Evolutionary conservation across 805 yeast genomes (phyloP).

Genomic region (Brettanomyces anomalus): DNA sequence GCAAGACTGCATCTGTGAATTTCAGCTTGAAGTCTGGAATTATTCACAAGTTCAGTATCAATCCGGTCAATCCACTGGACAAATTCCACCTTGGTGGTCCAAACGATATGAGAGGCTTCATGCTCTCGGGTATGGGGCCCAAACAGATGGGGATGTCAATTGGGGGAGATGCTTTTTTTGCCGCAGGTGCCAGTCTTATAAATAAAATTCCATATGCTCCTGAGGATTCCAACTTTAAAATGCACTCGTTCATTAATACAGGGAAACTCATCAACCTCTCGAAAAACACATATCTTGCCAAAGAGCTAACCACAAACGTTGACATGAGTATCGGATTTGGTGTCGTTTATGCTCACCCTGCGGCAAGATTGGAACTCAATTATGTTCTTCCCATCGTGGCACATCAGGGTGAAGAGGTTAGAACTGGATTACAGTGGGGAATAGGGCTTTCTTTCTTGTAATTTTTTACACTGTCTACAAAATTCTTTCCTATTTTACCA

Average conservation of each 20-base stretch:
- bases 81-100: slow-evolving; percentile 52
- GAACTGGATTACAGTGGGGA: slow-evolving; percentile 52
- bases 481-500: no score
- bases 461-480: slow-evolving; percentile 2
- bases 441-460: slow-evolving; percentile 50
- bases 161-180: slow-evolving; percentile 44
- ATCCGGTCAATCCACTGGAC: slow-evolving; percentile 34
- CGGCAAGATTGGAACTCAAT: slow-evolving; percentile 50
- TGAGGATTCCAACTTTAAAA: slow-evolving; percentile 35
- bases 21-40: slow-evolving; percentile 20
- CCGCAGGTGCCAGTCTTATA: slow-evolving; percentile 37
- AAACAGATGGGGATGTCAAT: slow-evolving; percentile 38
- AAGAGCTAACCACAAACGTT: slow-evolving; percentile 14
- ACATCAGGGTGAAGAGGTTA: slow-evolving; percentile 34
- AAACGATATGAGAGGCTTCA: slow-evolving; percentile 46
- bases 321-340: slow-evolving; percentile 41
- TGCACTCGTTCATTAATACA: slow-evolving; percentile 39
- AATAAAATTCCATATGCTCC: slow-evolving; percentile 33
- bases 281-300: slow-evolving; percentile 1
- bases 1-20: slow-evolving; percentile 13
- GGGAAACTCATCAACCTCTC: slow-evolving; percentile 33
- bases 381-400: slow-evolving; percentile 41
- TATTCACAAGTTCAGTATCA: slow-evolving; percentile 10
- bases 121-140: slow-evolving; percentile 46
- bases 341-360: slow-evolving; percentile 43